Evolutionary conservation across 768 basidiomycete genomes (phyloP), one percentile per base, ranked within the genome.

Genomic region (Kwoniella dendrophila): DNA sequence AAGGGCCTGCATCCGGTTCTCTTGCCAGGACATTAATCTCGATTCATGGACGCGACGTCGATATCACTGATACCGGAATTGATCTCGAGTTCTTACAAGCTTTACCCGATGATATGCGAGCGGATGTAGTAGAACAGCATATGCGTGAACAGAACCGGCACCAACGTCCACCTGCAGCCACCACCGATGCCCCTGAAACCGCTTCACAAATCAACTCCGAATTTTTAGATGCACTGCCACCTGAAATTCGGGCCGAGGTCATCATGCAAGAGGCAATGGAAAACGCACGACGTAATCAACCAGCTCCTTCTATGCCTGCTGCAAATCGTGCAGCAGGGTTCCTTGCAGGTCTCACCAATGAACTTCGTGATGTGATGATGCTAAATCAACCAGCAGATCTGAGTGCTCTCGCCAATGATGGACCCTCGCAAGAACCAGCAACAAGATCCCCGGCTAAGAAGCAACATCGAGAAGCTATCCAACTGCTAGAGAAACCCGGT

Each of bases 61-160:
- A 99, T 75, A 99, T 99, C 76, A 99, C 96, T 2, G 93, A 98
- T 71, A 95, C 93, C 36, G 96, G 96, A 4, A 97, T 99, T 73
- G 96, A 99, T 76, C 92, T 94, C 1, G 93, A 92, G 4, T 99
- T 99, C 84, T 82, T 99, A 59, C 93, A 97, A 80, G 96, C 96
- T 26, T 81, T 99, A 8, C 96, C 96, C 0, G 96, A 99, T 74
- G 95, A 98, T 68, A 98, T 99, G 89, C 86, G 96, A 52, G 95
- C 96, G 75, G 96, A 99, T 75, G 92, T 99, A 34, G 83, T 99
- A 55, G 93, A 94, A 71, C 96, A 99, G 74, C 95, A 99, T 74
- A 87, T 97, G 69, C 88, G 93, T 8, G 96, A 98, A 70, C 90
- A 72, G 26, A 57, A 63, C 27, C 67, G 69, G 18, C 56, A 88